phyloP scores from a whole-genome alignment of 164 flowering plant species.

The Paratinospora sagittata region DNA sequence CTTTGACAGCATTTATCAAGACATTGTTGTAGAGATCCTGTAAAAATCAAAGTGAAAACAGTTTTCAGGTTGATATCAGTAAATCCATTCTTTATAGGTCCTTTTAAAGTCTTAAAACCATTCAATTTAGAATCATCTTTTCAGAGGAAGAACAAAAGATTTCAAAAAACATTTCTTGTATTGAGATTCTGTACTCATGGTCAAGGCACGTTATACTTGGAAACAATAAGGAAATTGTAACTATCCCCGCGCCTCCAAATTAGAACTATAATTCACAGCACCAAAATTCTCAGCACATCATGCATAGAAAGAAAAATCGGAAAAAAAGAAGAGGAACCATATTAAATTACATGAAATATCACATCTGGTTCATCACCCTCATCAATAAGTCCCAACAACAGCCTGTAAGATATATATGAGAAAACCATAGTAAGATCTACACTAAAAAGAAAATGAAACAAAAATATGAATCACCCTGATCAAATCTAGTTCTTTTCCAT shows the following conservation, averaged over 20 bases:
- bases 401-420: not conserved
- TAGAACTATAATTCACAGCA: too few species aligned
- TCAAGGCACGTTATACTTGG: too few species aligned
- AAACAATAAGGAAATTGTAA: not conserved
- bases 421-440: too few species aligned
- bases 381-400: not conserved
- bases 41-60: constrained; percentile 17
- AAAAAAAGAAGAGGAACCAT: not conserved
- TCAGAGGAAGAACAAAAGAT: not conserved
- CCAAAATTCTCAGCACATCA: not conserved
- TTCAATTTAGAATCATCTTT: not conserved
- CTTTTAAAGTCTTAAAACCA: too few species aligned
- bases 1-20: constrained; percentile 76
- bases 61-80: not conserved
- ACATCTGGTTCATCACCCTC: not conserved
- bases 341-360: not conserved
- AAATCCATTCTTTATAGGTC: too few species aligned
- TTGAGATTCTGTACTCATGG: not conserved
- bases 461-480: not conserved
- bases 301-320: not conserved
- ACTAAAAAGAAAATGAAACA: not conserved
- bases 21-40: constrained; percentile 69
- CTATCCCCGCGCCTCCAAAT: not conserved
- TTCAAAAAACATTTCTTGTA: not conserved
- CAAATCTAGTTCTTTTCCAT: not conserved